Base-by-base conservation (phyloP, 805 yeast genomes). In the Ogataea saltuana region DNA sequence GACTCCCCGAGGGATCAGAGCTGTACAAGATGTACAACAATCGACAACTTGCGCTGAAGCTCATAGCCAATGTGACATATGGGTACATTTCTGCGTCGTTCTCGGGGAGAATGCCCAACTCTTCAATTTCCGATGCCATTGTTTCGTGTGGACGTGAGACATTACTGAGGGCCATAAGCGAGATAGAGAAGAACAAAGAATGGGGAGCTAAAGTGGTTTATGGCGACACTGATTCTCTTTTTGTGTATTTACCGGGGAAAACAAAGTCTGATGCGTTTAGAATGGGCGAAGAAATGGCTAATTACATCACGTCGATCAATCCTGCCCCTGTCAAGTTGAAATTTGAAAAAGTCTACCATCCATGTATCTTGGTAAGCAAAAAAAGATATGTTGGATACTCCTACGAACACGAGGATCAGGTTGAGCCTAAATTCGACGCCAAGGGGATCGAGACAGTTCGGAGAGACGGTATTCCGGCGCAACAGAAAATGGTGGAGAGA, bases 41-140 rank as follows among this genome's bases (percentile, higher is more conserved):
- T 45, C 71, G 91, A 42, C 99, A 93, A 54, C 61, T 87, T 30
- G 98, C 97, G 0, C 68, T 93, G 49, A 93, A 93, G 58, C 68
- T 91, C 36, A 82, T 89, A 32, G 97, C 99, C 1, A 90, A 89
- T 62, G 99, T 93, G 7, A 91, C 97, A 0, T 93, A 93, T 66
- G 99, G 99, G 0, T 93, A 93, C 59, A 76, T 97, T 0, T 85
- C 97, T 1, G 99, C 99, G 0, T 80, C 96, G 0, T 93, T 85
- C 58, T 88, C 96, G 7, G 99, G 99, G 0, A 70, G 99, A 49
- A 93, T 93, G 99, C 98, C 99, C 0, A 87, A 93, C 55, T 81
- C 96, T 0, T 98, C 90, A 59, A 74, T 93, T 22, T 96, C 99
- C 0, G 99, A 93, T 65, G 85, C 95, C 10, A 88, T 93, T 60